These are phyloP conservation scores for Candida dajiaensis DNA, from an alignment of 805 yeast species.

Conservation along the genomic window DNA sequence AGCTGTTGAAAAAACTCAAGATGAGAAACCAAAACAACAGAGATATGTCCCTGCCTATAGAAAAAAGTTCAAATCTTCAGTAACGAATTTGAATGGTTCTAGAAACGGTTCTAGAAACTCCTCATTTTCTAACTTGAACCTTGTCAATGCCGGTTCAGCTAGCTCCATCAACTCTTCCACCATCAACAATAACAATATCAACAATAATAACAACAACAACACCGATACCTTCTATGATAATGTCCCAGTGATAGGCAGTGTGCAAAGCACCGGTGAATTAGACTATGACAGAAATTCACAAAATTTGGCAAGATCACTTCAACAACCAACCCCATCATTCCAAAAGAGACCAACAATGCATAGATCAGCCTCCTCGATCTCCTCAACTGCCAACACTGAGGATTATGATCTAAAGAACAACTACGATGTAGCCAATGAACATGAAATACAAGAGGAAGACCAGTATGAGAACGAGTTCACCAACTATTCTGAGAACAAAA, in stretches of 20 bases:
- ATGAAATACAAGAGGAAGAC: slow-evolving; percentile 36
- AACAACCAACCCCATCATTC: slow-evolving; percentile 22
- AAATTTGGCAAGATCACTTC: slow-evolving; percentile 22
- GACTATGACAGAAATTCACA: slow-evolving; percentile 9
- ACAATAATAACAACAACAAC: slow-evolving; percentile 11
- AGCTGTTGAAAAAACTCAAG: not conserved
- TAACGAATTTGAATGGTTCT: slow-evolving; percentile 16
- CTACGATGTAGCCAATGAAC: slow-evolving; percentile 24
- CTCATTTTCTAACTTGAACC: slow-evolving; percentile 16
- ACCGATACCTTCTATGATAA: slow-evolving; percentile 23
- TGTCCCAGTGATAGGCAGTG: slow-evolving; percentile 21
- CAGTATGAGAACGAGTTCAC: slow-evolving; percentile 42
- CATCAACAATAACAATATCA: slow-evolving; percentile 3
- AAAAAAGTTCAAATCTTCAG: slow-evolving; percentile 25
- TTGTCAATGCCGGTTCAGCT: slow-evolving; percentile 18
- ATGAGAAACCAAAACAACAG: slow-evolving; percentile 4
- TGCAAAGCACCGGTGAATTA: slow-evolving; percentile 1
- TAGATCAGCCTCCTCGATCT: slow-evolving; percentile 10
- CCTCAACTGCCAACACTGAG: slow-evolving; percentile 8
- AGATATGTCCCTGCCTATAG: slow-evolving; percentile 34
- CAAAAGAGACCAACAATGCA: slow-evolving; percentile 10
- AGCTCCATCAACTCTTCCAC: slow-evolving; percentile 20
- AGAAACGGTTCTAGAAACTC: slow-evolving; percentile 18
- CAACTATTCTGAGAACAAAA: slow-evolving; percentile 37
- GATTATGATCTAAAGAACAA: slow-evolving; percentile 29